These are phyloP conservation scores for Penicillium verhagenii DNA, from an alignment of 495 filamentous ascomycete genomes.

Conservation along the genomic window DNA sequence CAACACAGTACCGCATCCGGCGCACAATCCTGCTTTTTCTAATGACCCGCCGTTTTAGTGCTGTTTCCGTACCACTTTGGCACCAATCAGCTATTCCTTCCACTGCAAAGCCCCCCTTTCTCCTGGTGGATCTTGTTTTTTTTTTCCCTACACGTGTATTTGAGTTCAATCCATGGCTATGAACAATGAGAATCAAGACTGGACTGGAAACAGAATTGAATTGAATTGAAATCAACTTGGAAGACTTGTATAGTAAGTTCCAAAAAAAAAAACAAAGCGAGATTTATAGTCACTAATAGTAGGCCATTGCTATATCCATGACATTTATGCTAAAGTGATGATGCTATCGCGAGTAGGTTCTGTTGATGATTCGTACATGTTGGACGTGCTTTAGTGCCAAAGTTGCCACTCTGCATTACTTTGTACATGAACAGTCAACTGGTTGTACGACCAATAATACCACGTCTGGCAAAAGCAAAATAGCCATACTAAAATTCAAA, in stretches of 20 bases:
- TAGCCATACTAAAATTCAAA: neutral
- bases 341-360: too few relatives aligned
- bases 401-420: slow-evolving; percentile 13
- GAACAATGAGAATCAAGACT: neutral
- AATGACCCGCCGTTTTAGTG: slow-evolving; percentile 1
- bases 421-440: too few relatives aligned
- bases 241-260: too few relatives aligned
- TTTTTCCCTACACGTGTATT: slow-evolving; percentile 9
- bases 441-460: slow-evolving; percentile 4
- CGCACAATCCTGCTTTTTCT: slow-evolving; percentile 12
- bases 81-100: slow-evolving; percentile 6
- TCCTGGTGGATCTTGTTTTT: slow-evolving; percentile 1
- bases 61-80: slow-evolving; percentile 18
- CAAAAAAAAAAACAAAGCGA: too few relatives aligned
- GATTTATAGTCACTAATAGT: too few relatives aligned
- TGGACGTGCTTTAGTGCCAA: slow-evolving; percentile 2
- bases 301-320: too few relatives aligned
- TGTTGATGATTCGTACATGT: neutral
- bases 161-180: slow-evolving; percentile 1
- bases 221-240: too few relatives aligned
- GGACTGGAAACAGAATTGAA: neutral
- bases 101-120: slow-evolving; percentile 18
- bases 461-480: neutral
- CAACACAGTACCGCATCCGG: slow-evolving; percentile 22
- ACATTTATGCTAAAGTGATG: too few relatives aligned